Evolutionary conservation across 1,284 basidiomycete species (phyloP), one percentile per base, ranked within the genome.

Genomic region (Omphalotus olearius): DNA sequence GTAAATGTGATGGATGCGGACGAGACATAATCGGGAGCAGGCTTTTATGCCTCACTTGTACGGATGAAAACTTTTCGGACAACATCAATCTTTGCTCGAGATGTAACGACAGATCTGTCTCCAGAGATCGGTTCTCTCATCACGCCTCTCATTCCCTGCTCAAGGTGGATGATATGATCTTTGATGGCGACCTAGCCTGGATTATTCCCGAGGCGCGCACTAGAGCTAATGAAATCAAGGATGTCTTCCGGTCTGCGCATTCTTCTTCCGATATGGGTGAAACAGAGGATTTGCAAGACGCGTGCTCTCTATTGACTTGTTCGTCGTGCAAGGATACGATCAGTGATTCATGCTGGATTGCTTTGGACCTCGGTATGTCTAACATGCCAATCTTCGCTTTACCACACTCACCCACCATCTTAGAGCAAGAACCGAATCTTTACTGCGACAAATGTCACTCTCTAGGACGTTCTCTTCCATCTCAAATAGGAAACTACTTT

Each of bases 1-100:
- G 64, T 61, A 64, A 62, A 9, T 70, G 68, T 45, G 68, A 70
- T 52, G 63, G 57, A 45, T 70, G 68, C 47, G 64, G 62, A 47
- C 56, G 63, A 25, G 56, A 64, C 36, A 66, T 70, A 7, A 64
- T 63, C 4, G 66, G 64, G 53, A 60, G 59, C 46, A 56, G 67
- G 38, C 58, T 66, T 20, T 45, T 68, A 2, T 69, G 68, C 50
- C 52, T 68, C 6, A 57, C 64, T 11, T 69, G 67, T 49, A 65
- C 67, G 52, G 58, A 64, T 4, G 63, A 66, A 13, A 63, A 68
- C 43, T 58, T 66, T 10, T 64, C 64, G 1, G 66, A 68, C 47
- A 66, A 66, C 45, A 65, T 70, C 26, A 66, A 70, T 37, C 53
- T 70, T 3, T 70, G 68, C 46, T 57, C 58, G 16, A 55, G 56